phyloP scores from a whole-genome alignment of 2,329 filamentous ascomycete genomes.

The Nannizzia gypsea region DNA sequence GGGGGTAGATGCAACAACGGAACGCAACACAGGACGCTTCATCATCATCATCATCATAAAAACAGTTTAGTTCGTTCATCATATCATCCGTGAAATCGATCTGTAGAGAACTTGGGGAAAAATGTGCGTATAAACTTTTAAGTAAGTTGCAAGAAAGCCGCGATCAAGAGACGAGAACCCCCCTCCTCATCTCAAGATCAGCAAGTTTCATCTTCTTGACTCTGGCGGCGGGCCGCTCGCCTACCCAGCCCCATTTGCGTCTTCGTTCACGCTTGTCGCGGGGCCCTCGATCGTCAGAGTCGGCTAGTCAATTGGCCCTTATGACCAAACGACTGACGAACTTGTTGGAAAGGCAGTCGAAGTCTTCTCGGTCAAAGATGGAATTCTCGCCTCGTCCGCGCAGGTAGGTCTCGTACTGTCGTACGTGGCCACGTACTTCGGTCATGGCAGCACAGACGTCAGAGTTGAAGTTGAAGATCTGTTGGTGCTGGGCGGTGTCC shows the following conservation, averaged over 20 bases:
- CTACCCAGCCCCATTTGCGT: neutral
- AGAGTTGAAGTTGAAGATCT: constrained; percentile 77
- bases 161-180: neutral
- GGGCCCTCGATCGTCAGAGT: neutral
- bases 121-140: too few relatives aligned
- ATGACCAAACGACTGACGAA: constrained; percentile 95
- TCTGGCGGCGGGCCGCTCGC: neutral
- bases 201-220: neutral
- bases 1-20: neutral
- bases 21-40: neutral
- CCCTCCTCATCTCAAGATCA: neutral
- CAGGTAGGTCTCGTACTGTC: constrained; percentile 81
- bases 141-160: too few relatives aligned
- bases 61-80: neutral
- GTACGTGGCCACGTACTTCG: constrained; percentile 82
- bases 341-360: constrained; percentile 93
- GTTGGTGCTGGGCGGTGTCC: constrained; percentile 84
- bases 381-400: constrained; percentile 59
- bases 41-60: too few relatives aligned
- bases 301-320: constrained; percentile 58
- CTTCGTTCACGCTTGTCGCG: neutral
- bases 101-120: too few relatives aligned
- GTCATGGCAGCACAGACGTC: constrained; percentile 94
- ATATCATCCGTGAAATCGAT: neutral
- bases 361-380: constrained; percentile 82